Conservation (phyloP, 1,284 basidiomycete species). For the Mycena sp. region DNA sequence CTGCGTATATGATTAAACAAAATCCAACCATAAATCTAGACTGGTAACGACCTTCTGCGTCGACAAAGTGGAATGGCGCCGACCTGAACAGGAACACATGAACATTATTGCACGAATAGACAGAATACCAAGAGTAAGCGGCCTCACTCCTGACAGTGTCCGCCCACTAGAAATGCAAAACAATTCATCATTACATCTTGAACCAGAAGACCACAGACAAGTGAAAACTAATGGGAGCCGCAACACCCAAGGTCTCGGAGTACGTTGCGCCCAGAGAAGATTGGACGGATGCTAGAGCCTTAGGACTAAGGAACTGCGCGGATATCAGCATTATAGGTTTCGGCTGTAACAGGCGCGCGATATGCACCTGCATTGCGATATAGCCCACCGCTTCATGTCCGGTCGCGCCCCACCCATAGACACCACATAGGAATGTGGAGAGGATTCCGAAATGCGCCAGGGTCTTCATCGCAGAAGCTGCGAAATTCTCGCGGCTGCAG, state of each 20-base stretch:
- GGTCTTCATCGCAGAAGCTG: not conserved
- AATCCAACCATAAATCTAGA: not conserved
- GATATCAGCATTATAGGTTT: not conserved
- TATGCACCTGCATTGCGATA: slow-evolving; percentile 47
- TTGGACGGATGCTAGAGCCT: slow-evolving; percentile 55
- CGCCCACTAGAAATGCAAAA: too few relatives aligned
- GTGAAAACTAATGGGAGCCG: slow-evolving; percentile 54
- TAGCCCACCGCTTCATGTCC: slow-evolving; percentile 42
- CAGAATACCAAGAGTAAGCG: slow-evolving; percentile 47
- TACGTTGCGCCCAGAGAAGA: slow-evolving; percentile 53
- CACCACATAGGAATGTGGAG: not conserved
- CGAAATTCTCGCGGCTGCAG: not conserved
- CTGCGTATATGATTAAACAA: slow-evolving; percentile 38
- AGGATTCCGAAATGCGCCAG: not conserved
- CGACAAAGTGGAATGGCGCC: slow-evolving; percentile 55
- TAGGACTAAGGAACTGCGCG: slow-evolving; percentile 54
- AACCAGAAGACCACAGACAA: too few relatives aligned
- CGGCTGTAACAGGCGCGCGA: not conserved
- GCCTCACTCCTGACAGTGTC: not conserved
- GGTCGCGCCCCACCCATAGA: slow-evolving; percentile 28
- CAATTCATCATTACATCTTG: too few relatives aligned
- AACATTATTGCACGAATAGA: not conserved
- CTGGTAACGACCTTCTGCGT: slow-evolving; percentile 54
- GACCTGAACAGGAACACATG: slow-evolving; percentile 39
- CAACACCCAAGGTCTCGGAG: slow-evolving; percentile 53